Evolutionary conservation across 2,329 filamentous ascomycete species (phyloP), one percentile per base, ranked within the genome.

Genomic region (Ophiocordyceps unilateralis): DNA sequence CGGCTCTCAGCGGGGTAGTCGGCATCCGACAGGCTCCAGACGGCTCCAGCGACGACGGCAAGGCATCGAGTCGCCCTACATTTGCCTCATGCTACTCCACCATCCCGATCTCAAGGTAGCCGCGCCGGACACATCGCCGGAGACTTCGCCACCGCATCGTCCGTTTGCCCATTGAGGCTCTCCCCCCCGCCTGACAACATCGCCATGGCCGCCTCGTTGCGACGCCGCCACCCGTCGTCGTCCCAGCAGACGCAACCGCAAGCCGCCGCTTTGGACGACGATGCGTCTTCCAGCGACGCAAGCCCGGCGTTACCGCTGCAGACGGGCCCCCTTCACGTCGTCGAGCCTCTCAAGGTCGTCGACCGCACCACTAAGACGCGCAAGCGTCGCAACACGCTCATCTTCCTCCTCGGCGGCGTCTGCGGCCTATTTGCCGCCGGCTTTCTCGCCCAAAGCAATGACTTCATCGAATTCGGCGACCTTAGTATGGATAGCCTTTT

Each of bases 381-480:
- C 48, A 93, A 89, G 63, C 76, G 84, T 51, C 77, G 80, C 48
- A 83, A 77, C 60, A 79, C 80, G 2, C 76, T 93, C 55, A 83
- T 95, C 23, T 96, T 98, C 61, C 66, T 81, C 10, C 69, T 98
- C 19, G 91, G 91, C 26, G 85, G 87, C 36, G 55, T 98, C n/a
- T 89, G 91, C 53, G 91, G 91, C 12, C 73, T 98, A 44, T 65
- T 93, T n/a, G 71, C 81, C 2, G 91, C 91, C 2, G 81, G 87
- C 24, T 87, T 94, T 61, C 91, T 98, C 52, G 89, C 88, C 24
- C 81, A 82, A 50, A 83, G 74, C 58, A 91, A 88, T 62, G 87
- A 95, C 55, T 72, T 96, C 48, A 88, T 95, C 48, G 76, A 79
- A 53, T 58, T 81, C 40, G 65, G 69, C 42, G 84, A 89, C 45